Percentiles rank a stretch among this genome's conserved stretches.
phyloP scores from a whole-genome alignment of 2,329 filamentous ascomycete species.

The Aspergillus ustus region DNA sequence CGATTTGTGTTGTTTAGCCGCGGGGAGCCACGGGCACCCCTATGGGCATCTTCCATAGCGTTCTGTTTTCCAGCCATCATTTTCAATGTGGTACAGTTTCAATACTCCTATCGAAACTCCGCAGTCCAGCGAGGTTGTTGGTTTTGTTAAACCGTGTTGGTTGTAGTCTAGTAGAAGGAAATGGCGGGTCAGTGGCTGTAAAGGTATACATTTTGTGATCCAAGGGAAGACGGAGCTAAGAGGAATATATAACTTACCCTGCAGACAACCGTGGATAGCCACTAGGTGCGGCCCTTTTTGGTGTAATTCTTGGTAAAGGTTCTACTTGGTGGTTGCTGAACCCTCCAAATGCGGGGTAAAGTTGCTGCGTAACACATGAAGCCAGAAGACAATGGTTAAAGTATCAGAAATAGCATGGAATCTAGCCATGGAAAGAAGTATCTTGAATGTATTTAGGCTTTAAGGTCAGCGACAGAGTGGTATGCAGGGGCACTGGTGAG shows the following conservation, averaged over 20 bases:
- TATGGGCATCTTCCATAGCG: background rate
- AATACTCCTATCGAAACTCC: too few species aligned
- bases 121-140: background rate
- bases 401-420: background rate
- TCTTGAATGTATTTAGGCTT: background rate
- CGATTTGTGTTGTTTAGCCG: background rate
- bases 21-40: background rate
- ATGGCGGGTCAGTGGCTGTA: background rate
- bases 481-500: background rate
- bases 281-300: too few species aligned
- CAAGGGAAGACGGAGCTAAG: too few species aligned
- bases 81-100: background rate
- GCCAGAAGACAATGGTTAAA: background rate
- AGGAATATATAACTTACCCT: too few species aligned
- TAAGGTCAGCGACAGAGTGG: background rate
- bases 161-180: background rate
- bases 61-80: background rate
- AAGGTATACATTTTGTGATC: too few species aligned
- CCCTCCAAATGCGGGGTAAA: too few species aligned
- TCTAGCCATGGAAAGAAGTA: too few species aligned
- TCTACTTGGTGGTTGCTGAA: background rate
- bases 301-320: too few species aligned
- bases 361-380: background rate
- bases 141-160: background rate
- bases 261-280: too few species aligned